phyloP scores from a whole-genome alignment of 2,329 filamentous ascomycete species.

The Alternaria arbusti region DNA sequence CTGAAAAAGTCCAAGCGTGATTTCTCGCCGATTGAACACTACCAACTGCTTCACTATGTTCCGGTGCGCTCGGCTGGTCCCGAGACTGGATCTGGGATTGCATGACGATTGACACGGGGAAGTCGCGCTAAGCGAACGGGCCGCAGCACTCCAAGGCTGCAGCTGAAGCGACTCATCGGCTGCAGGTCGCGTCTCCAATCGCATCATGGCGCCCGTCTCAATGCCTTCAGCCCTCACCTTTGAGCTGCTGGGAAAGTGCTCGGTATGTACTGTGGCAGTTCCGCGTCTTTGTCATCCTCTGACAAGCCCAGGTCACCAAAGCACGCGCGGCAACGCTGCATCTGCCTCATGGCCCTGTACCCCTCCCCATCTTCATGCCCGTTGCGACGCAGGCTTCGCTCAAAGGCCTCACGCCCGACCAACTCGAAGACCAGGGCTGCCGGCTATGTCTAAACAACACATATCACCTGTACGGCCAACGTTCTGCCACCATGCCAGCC shows the following conservation, averaged over 20 bases:
- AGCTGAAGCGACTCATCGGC: background rate
- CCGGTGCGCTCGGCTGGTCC: background rate
- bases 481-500: background rate
- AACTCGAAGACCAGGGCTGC: slow-evolving; percentile 88
- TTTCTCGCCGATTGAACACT: background rate
- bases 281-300: background rate
- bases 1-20: background rate
- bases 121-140: slow-evolving; percentile 3
- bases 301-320: slow-evolving; percentile 77
- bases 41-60: background rate
- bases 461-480: slow-evolving; percentile 72
- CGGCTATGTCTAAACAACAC: slow-evolving; percentile 96
- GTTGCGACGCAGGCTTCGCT: slow-evolving; percentile 96
- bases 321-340: slow-evolving; percentile 87
- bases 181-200: background rate
- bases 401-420: slow-evolving; percentile 90
- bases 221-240: slow-evolving; percentile 49
- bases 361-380: slow-evolving; percentile 96
- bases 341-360: slow-evolving; percentile 89
- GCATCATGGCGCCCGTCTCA: slow-evolving; percentile 38
- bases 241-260: slow-evolving; percentile 49
- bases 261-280: slow-evolving; percentile 25
- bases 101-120: background rate
- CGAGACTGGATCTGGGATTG: background rate
- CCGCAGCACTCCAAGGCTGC: background rate